Evolutionary conservation across 2,329 filamentous ascomycete genomes (phyloP), one percentile per base, ranked within the genome.

Genomic region (Salinomyces thailandicus): DNA sequence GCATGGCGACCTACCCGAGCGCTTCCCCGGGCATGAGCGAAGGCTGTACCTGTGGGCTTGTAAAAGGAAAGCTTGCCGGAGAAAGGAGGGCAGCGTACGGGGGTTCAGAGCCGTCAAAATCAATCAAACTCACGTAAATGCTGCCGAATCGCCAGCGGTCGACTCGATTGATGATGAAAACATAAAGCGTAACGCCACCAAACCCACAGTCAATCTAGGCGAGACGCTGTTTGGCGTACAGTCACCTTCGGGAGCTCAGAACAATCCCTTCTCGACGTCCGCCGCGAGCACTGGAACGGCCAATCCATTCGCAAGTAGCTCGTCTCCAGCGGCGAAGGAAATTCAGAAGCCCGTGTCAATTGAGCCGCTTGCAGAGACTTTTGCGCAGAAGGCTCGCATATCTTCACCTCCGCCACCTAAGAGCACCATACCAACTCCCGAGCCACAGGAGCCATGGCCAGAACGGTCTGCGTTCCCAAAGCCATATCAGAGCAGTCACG

Each of bases 31-130:
- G 38, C 85, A 96, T 61, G 85, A 95, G 53, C 73, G 91, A 48
- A 76, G 89, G 43, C 59, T 98, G 13, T 96, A 95, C 54, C 69
- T 98, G 9, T 86, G 93, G 59, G 75, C 75, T 13, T 98, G 91
- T 60, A 73, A 77, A 41, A 72, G 75, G 47, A 84, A 83, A 58
- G 68, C 75, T 8, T 98, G 91, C 57, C 75, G 83, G 51, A 73
- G 87, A 45, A 89, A 85, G 52, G 72, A 79, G 14, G 91, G 91
- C 1, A 89, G 82, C 56, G 72, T 95, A 39, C 74, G 87, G 18
- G 82, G 72, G 1, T 55, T 94, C 27, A 70, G 89, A 41, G 82
- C 79, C 7, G 22, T 18, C 14, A 36, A 18, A 14, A 19, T 34
- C 15, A 30, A 36, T 18, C 16, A 15, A 7, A 9, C 35, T 61